Base-by-base conservation (phyloP, 2,329 filamentous ascomycete species). In the Graphium sp. region DNA sequence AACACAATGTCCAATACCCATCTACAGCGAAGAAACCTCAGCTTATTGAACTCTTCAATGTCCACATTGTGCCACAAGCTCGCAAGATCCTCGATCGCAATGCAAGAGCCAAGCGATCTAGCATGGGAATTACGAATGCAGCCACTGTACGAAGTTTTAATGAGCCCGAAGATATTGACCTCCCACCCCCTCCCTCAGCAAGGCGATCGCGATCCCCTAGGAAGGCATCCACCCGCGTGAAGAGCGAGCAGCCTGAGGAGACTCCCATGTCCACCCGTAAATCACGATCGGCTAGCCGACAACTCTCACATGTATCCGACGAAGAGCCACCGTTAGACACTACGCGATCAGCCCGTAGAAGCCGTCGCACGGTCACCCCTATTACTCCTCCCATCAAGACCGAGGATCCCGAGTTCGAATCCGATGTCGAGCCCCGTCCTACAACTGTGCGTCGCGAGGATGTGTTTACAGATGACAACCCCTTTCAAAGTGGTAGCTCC, bases 21-120 rank as follows among this genome's bases (percentile, higher is more conserved):
- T 75, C 82, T 0, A 85, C 75, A 5, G 84, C 89, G 9, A 98
- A 95, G 58, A 98, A 98, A 58, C 59, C 72, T 0, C 77, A 92
- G 45, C 71, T 98, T 14, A 64, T 98, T 34, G 73, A 79, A 6
- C 71, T 95, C 26, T 84, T 98, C 52, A 74, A 77, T 45, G 62
- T 78, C 18, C 60, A 89, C 37, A 66, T 98, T 17, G 55, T 81
- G 5, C 79, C 87, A 0, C 76, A 87, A 41, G 76, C 82, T 2
- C 68, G 69, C 39, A 80, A 77, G 50, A 66, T 95, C 15, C 62
- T 92, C 18, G 66, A 69, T 9, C 73, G 77, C 29, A 73, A 79
- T 41, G 74, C 79, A 23, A 69, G 74, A 33, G 85, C 84, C 10
- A 84, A 84, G 56, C 74, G 87, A 35, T 85, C 83, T 3, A 87